Percentiles rank a stretch among this genome's conserved stretches.
Conservation (phyloP, 768 basidiomycete species). For the Boletus pseudopeckii region DNA sequence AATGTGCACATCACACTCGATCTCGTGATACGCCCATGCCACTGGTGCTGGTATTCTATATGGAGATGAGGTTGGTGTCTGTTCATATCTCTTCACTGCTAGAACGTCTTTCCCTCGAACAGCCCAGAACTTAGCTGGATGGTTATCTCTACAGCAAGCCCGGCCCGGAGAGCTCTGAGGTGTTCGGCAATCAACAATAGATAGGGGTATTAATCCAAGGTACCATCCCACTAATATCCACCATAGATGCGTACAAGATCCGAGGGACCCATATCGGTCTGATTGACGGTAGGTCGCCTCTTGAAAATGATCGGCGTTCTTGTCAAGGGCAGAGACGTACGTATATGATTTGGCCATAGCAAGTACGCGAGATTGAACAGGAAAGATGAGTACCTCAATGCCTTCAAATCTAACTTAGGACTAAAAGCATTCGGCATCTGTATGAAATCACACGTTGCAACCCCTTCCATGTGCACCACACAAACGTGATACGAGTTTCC, state of each 20-base stretch:
- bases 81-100: neutral
- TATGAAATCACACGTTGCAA: neutral
- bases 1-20: neutral
- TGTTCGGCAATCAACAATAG: neutral
- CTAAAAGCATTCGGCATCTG: neutral
- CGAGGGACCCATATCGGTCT: neutral
- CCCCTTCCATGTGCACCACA: slow-evolving; percentile 5
- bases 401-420: neutral
- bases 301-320: slow-evolving; percentile 10
- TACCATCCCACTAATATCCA: slow-evolving; percentile 4
- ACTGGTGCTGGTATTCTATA: neutral
- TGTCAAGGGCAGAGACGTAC: neutral
- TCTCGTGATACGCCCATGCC: neutral
- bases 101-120: neutral
- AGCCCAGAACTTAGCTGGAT: neutral
- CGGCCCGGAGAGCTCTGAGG: neutral
- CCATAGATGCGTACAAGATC: neutral
- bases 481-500: slow-evolving; percentile 6
- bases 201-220: neutral
- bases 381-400: neutral
- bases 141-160: neutral
- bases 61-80: neutral
- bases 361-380: neutral
- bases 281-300: neutral
- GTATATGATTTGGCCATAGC: neutral